Conservation (phyloP, 495 filamentous ascomycete species). For the Talaromyces wortmannii region DNA sequence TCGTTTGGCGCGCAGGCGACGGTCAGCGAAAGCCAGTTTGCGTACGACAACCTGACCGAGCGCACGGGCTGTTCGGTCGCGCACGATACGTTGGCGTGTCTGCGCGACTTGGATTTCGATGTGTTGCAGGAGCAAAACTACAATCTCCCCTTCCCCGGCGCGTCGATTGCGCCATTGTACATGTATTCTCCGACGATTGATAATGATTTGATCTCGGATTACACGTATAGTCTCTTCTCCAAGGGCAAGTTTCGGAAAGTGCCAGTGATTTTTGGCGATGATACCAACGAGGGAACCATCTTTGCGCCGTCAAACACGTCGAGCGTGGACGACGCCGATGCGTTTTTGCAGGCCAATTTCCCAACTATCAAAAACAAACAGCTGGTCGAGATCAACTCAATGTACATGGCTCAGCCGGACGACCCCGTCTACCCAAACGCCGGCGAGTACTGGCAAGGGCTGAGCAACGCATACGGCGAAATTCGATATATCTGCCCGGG, state of each 20-base stretch:
- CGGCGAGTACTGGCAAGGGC: constrained; percentile 52
- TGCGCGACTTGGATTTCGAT: constrained; percentile 42
- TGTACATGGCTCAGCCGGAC: constrained; percentile 46
- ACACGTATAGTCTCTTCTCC: constrained; percentile 52
- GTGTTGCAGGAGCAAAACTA: constrained; percentile 47
- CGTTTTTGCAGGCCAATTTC: constrained; percentile 58
- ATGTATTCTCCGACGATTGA: constrained; percentile 56
- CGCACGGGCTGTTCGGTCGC: constrained; percentile 44
- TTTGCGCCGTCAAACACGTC: constrained; percentile 50
- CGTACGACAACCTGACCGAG: constrained; percentile 54
- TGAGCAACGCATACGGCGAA: constrained; percentile 59
- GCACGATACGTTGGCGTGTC: constrained; percentile 47
- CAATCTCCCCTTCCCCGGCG: constrained; percentile 47
- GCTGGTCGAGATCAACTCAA: constrained; percentile 44
- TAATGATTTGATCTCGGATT: constrained; percentile 48
- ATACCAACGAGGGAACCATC: constrained; percentile 62
- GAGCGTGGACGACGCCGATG: constrained; percentile 34
- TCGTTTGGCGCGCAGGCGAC: constrained; percentile 57
- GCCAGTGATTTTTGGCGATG: constrained; percentile 64
- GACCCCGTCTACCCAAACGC: constrained; percentile 33
- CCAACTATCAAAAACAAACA: constrained; percentile 47
- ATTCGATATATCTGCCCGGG: constrained; percentile 69
- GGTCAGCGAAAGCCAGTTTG: constrained; percentile 53
- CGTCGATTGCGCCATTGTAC: constrained; percentile 40
- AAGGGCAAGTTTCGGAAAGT: constrained; percentile 58